Evolutionary conservation across 2,329 filamentous ascomycete species (phyloP).

Genomic region (Alternaria ethzedia): DNA sequence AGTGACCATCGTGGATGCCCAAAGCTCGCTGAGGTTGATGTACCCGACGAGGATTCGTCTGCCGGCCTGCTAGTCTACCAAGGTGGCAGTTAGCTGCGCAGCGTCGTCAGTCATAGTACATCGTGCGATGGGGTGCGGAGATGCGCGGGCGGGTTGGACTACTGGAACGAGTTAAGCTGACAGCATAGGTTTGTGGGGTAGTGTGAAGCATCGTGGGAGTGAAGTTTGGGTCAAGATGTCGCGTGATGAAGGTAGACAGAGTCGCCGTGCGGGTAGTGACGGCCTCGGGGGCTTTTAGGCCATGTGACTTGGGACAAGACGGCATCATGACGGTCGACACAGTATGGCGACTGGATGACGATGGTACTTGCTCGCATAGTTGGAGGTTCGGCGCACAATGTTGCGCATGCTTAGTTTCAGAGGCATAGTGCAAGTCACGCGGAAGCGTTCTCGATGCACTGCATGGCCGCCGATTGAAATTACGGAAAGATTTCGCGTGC

Average conservation of each 20-base stretch:
- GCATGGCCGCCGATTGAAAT: background rate
- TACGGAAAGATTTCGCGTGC: conserved; percentile 1
- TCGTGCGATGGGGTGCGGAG: background rate
- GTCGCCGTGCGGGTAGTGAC: background rate
- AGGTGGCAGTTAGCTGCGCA: background rate
- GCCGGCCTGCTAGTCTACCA: background rate
- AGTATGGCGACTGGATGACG: background rate
- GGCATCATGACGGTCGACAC: background rate
- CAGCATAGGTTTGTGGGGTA: background rate
- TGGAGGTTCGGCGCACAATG: background rate
- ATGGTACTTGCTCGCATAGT: background rate
- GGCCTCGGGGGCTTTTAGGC: background rate
- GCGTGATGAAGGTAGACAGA: background rate
- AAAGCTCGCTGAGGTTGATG: background rate
- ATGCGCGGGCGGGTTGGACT: background rate
- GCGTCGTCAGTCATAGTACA: conserved; percentile 2
- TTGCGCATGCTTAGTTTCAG: background rate
- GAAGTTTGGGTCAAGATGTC: background rate
- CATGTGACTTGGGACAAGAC: background rate
- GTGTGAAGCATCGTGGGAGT: background rate
- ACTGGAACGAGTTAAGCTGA: background rate
- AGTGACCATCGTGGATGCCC: background rate
- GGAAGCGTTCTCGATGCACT: background rate
- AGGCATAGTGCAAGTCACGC: background rate
- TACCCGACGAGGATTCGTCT: background rate